phyloP scores from a whole-genome alignment of 192 early-diverging fungal genomes.

The Coemansia nantahalensis region DNA sequence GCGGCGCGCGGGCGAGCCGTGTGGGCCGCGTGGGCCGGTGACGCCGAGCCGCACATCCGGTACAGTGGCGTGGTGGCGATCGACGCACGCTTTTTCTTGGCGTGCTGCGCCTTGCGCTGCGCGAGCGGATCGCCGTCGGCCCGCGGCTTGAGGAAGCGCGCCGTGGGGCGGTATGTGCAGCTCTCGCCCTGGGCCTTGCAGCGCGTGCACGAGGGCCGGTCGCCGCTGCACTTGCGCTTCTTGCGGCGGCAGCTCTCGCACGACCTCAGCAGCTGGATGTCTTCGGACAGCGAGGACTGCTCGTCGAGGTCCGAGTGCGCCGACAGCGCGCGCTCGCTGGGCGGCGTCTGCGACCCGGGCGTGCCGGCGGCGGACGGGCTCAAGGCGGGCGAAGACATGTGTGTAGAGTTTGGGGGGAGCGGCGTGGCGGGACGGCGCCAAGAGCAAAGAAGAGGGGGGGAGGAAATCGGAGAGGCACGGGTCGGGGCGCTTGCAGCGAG shows the following conservation, averaged over 20 bases:
- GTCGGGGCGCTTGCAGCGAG: too few species aligned
- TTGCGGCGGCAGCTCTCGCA: slow-evolving; percentile 50
- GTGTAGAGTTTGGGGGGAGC: too few species aligned
- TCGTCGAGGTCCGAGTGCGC: too few species aligned
- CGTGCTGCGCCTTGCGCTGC: slow-evolving; percentile 4
- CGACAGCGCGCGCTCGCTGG: too few species aligned
- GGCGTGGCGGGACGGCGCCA: too few species aligned
- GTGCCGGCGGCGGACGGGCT: background rate
- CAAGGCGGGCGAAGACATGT: background rate
- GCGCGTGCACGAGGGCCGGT: slow-evolving; percentile 33
- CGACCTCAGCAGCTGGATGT: slow-evolving; percentile 39
- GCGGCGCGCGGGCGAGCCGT: slow-evolving; percentile 28
- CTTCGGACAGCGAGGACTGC: slow-evolving; percentile 1
- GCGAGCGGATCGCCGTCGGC: background rate
- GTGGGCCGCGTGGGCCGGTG: background rate
- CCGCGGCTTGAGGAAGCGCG: slow-evolving; percentile 38
- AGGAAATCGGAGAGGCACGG: too few species aligned
- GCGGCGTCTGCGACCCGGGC: too few species aligned
- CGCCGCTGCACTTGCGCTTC: slow-evolving; percentile 51
- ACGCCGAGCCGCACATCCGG: background rate
- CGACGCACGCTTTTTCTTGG: slow-evolving; percentile 32
- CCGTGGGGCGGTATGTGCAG: slow-evolving; percentile 40
- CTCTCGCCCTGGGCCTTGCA: slow-evolving; percentile 34
- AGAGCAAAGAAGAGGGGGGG: too few species aligned
- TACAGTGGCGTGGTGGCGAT: background rate